Conservation (phyloP, 805 yeast genomes). For the Yamadazyma takamatsuzukensis region DNA sequence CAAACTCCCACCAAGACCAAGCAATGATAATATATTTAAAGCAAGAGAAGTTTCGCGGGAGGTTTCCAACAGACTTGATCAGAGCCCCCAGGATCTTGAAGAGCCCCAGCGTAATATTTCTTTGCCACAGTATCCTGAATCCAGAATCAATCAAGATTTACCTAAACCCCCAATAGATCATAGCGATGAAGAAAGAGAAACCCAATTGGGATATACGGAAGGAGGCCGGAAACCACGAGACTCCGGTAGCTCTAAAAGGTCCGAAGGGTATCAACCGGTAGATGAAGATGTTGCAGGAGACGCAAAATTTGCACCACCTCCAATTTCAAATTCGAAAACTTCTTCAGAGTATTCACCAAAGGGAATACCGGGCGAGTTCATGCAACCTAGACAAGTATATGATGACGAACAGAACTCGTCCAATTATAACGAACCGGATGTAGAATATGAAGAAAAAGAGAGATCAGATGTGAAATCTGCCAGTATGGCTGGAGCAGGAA, state of each 20-base stretch:
- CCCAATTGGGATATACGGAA: too few species aligned
- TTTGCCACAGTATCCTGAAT: too few species aligned
- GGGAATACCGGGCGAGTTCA: constrained; percentile 2
- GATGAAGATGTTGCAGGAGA: background rate
- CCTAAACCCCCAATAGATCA: constrained; percentile 11
- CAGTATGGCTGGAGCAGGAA: too few species aligned
- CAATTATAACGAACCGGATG: constrained; percentile 2
- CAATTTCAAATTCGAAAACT: background rate
- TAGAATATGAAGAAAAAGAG: too few species aligned
- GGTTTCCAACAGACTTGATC: constrained; percentile 16
- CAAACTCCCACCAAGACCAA: constrained; percentile 23
- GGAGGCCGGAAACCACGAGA: background rate
- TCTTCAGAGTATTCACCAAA: constrained; percentile 3
- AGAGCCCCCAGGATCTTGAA: too few species aligned
- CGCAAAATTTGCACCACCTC: background rate
- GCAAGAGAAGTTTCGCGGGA: constrained; percentile 24
- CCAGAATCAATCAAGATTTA: constrained; percentile 8
- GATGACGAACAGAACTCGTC: constrained; percentile 13
- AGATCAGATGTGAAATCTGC: too few species aligned
- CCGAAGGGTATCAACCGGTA: background rate
- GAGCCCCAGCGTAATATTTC: too few species aligned
- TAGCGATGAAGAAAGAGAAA: too few species aligned
- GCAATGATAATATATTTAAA: constrained; percentile 18
- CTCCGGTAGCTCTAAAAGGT: background rate
- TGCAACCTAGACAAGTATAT: constrained; percentile 8